Evolutionary conservation across 1,139 yeast genomes (phyloP), one percentile per base, ranked within the genome.

Genomic region (Sugiyamaella japonica): DNA sequence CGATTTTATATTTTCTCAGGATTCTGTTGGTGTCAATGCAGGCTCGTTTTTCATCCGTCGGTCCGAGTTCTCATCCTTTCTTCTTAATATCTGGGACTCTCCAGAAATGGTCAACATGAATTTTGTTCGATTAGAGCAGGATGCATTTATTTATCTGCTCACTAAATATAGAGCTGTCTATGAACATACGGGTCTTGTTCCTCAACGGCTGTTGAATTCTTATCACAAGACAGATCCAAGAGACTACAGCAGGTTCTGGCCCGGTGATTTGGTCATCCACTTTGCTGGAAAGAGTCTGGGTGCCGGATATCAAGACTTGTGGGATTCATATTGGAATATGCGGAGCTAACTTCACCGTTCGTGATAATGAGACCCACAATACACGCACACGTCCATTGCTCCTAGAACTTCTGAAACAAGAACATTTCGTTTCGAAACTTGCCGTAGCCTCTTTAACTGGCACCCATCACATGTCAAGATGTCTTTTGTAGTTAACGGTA

Each of bases 11-110:
- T 53, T 68, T 10, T 50, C 66, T n/a, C 71, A 69, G 48, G 73
- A 69, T 55, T 45, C 54, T 50, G 54, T 64, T 39, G 71, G 73
- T 4, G 53, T 73, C 31, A 73, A 72, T 49, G 70, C 75, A 1
- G 76, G 76, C 6, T 70, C 74, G 4, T 67, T 73, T 49, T 65
- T 73, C 55, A 41, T 73, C 36, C 57, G 70, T 16, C 62, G 71
- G 28, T 63, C 71, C 4, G 59, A 56, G 15, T 64, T 61, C 42
- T 52, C 59, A 16, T 55, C 54, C n/a, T 45, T 56, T 42, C 49
- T 65, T n/a, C 52, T 65, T 25, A 61, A 63, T 36, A 49, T 65
- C 23, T 64, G 67, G 68, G 54, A 54, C 25, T 63, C 61, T 40
- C 61, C 58, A 10, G 53, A 53, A 25, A 47, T 62, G 43, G 51